These are phyloP conservation scores for Ophiostoma montium DNA, from an alignment of 2,329 filamentous ascomycete species.

Conservation along the genomic window DNA sequence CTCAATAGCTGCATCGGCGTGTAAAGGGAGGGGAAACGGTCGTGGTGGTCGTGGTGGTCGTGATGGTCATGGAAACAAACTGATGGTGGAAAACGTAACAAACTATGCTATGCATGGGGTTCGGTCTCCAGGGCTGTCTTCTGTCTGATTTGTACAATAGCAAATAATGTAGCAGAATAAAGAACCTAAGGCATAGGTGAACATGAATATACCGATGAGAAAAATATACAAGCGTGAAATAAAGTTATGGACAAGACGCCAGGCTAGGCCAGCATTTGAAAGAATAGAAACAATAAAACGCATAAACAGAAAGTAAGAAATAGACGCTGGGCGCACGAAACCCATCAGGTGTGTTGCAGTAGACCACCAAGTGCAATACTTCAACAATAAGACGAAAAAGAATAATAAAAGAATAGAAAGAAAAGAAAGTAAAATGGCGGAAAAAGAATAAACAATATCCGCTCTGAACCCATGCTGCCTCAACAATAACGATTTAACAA, in stretches of 20 bases:
- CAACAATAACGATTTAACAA: neutral
- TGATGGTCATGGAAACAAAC: neutral
- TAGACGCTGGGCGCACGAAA: conserved; percentile 10
- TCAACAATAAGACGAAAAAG: conserved; percentile 1
- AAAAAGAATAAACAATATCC: neutral
- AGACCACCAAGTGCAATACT: conserved; percentile 5
- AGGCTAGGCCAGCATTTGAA: conserved; percentile 5
- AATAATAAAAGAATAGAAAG: conserved; percentile 3
- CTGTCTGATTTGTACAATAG: neutral
- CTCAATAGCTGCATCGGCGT: neutral
- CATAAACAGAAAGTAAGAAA: neutral
- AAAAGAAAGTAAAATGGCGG: neutral
- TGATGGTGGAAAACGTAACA: neutral
- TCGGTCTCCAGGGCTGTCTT: neutral
- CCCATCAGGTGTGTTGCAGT: conserved; percentile 1
- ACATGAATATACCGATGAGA: neutral
- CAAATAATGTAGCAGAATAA: neutral
- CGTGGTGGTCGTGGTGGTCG: neutral
- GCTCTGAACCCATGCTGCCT: neutral
- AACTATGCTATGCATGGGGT: neutral
- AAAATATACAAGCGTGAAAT: neutral
- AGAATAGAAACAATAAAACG: neutral
- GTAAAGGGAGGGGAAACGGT: neutral
- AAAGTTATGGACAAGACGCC: conserved; percentile 1
- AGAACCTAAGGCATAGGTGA: neutral